phyloP scores from a whole-genome alignment of 2,329 filamentous ascomycete genomes.

The Aspergillus quadrilineatus region DNA sequence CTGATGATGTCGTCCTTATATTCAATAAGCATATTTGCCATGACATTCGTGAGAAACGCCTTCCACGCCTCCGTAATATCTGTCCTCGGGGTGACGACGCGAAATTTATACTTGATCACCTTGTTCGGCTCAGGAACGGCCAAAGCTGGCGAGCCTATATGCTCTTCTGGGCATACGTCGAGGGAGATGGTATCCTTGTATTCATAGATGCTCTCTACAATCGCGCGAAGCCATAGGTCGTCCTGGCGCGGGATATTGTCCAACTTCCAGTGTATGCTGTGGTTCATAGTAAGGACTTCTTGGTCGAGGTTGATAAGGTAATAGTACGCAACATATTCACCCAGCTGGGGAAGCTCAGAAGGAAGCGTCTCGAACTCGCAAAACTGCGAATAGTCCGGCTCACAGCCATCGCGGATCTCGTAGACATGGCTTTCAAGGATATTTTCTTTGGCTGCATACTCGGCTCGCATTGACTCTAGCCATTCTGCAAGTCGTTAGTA shows the following conservation, averaged over 20 bases:
- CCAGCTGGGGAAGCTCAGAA: slow-evolving; percentile 7
- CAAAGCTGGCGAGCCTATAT: slow-evolving; percentile 10
- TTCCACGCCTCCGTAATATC: neutral
- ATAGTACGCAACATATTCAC: slow-evolving; percentile 1
- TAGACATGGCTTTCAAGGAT: slow-evolving; percentile 5
- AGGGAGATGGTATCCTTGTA: slow-evolving; percentile 11
- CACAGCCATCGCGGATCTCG: slow-evolving; percentile 2
- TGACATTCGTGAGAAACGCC: slow-evolving; percentile 1
- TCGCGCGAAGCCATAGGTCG: slow-evolving; percentile 9
- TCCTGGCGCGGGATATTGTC: slow-evolving; percentile 11
- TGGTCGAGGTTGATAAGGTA: slow-evolving; percentile 13
- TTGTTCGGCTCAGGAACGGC: neutral
- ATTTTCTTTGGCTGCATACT: slow-evolving; percentile 9
- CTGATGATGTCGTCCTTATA: slow-evolving; percentile 8
- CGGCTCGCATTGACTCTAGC: slow-evolving; percentile 10
- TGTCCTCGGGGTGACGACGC: slow-evolving; percentile 1
- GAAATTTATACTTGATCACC: neutral
- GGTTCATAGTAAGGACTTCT: slow-evolving; percentile 13
- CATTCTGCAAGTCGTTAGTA: slow-evolving; percentile 6
- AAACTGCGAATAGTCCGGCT: slow-evolving; percentile 8
- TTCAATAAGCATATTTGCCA: neutral
- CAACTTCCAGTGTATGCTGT: slow-evolving; percentile 13
- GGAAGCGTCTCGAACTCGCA: slow-evolving; percentile 2
- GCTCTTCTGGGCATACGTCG: slow-evolving; percentile 10
- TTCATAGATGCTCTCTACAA: slow-evolving; percentile 4